A percentile compares a stretch with the other conserved stretches of the same genome.
phyloP scores from a whole-genome alignment of 495 filamentous ascomycete species.

The Cryomyces minteri region DNA sequence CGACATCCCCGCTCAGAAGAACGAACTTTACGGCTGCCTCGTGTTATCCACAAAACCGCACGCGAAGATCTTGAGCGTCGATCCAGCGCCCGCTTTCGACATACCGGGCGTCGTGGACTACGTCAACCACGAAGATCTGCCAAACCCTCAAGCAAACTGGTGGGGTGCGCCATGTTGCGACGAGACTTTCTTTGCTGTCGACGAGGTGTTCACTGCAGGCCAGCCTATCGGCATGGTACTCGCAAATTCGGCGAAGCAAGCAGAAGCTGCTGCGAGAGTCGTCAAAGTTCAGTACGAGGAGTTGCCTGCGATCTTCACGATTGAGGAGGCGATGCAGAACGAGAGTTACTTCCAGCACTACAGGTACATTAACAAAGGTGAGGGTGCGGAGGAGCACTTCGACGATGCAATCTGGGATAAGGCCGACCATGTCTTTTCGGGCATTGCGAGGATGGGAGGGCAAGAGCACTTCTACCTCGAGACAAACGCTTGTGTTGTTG shows the following conservation, averaged over 20 bases:
- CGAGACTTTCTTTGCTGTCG: slow-evolving; percentile 71
- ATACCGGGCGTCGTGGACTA: slow-evolving; percentile 62
- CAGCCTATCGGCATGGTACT: slow-evolving; percentile 86
- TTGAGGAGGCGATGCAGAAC: slow-evolving; percentile 66
- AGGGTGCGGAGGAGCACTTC: slow-evolving; percentile 51
- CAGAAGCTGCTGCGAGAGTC: slow-evolving; percentile 59
- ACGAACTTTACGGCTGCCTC: slow-evolving; percentile 74
- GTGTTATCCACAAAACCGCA: slow-evolving; percentile 82
- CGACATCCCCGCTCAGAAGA: slow-evolving; percentile 73
- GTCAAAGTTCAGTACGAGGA: slow-evolving; percentile 90
- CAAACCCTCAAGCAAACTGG: slow-evolving; percentile 51
- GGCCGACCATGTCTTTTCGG: slow-evolving; percentile 70
- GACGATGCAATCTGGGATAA: slow-evolving; percentile 19
- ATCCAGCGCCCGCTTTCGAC: slow-evolving; percentile 54
- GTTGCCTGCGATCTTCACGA: slow-evolving; percentile 75
- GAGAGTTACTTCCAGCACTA: slow-evolving; percentile 69
- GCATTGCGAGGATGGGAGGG: slow-evolving; percentile 74
- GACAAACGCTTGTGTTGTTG: slow-evolving; percentile 68
- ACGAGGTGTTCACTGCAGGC: slow-evolving; percentile 71
- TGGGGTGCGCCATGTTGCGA: slow-evolving; percentile 84
- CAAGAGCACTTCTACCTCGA: slow-evolving; percentile 98
- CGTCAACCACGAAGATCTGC: slow-evolving; percentile 65
- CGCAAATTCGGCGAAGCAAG: slow-evolving; percentile 56
- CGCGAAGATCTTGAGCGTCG: slow-evolving; percentile 65
- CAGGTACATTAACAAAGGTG: slow-evolving; percentile 70